Evolutionary conservation across 1,139 yeast genomes (phyloP).

Genomic region (Hyphopichia fennica): DNA sequence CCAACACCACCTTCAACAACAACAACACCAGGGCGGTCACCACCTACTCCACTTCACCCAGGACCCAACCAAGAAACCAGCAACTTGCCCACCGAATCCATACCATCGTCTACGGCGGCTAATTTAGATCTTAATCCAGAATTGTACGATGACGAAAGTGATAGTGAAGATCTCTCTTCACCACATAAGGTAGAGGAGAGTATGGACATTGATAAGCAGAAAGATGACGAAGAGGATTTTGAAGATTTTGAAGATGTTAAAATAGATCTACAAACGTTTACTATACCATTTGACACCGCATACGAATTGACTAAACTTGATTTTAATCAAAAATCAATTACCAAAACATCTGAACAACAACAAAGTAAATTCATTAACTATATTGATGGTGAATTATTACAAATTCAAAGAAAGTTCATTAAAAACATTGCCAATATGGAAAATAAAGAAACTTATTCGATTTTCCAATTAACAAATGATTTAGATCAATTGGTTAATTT

Average conservation of each 20-base stretch:
- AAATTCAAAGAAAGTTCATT: constrained; percentile 63
- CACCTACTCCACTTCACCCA: constrained; percentile 51
- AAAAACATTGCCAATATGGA: constrained; percentile 51
- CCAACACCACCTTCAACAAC: neutral
- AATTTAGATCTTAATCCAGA: constrained; percentile 45
- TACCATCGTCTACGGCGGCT: constrained; percentile 16
- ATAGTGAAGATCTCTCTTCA: constrained; percentile 9
- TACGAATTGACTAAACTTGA: constrained; percentile 15
- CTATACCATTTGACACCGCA: constrained; percentile 30
- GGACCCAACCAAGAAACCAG: constrained; percentile 44
- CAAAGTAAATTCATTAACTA: constrained; percentile 62
- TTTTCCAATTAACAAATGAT: constrained; percentile 45
- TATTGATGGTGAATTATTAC: constrained; percentile 57
- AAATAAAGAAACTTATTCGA: constrained; percentile 6
- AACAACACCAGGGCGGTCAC: constrained; percentile 18
- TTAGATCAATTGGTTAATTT: constrained; percentile 48
- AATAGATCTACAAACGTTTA: constrained; percentile 17
- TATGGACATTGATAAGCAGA: constrained; percentile 12
- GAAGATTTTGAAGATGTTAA: constrained; percentile 13
- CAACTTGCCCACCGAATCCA: constrained; percentile 29
- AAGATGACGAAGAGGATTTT: constrained; percentile 11
- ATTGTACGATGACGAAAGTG: constrained; percentile 30
- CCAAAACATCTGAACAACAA: constrained; percentile 31
- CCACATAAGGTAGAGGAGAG: neutral
- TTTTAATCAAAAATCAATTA: constrained; percentile 6